Evolutionary conservation across 352 stramenopile species (phyloP).

Genomic region (Globisporangium cylindrosporum): DNA sequence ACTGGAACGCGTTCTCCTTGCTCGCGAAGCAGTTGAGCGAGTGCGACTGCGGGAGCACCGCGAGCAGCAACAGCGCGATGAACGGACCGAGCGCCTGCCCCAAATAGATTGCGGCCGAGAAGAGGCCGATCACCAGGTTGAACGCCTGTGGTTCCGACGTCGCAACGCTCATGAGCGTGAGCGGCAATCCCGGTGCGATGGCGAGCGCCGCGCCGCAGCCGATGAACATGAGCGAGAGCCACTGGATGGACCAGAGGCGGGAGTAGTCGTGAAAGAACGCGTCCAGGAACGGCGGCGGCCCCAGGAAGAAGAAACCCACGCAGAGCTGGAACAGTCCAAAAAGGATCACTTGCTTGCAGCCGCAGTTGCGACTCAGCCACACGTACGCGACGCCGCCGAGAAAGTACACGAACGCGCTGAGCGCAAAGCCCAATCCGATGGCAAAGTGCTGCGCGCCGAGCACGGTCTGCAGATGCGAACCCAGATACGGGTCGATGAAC

Average conservation of each 20-base stretch:
- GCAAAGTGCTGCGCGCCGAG: conserved; percentile 58
- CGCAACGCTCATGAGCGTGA: conserved; percentile 55
- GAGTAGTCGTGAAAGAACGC: conserved; percentile 33
- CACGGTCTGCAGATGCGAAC: conserved; percentile 53
- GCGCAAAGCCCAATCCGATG: conserved; percentile 58
- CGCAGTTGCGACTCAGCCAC: conserved; percentile 55
- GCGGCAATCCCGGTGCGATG: conserved; percentile 55
- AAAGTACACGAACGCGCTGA: conserved; percentile 72
- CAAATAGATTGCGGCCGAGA: conserved; percentile 66
- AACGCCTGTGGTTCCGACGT: conserved; percentile 34
- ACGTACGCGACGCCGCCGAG: conserved; percentile 50
- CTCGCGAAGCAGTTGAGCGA: conserved; percentile 41
- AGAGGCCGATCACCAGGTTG: conserved; percentile 67
- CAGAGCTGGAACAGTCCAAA: conserved; percentile 43
- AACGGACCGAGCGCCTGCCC: conserved; percentile 63
- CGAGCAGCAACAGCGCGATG: conserved; percentile 45
- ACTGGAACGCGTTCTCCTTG: conserved; percentile 15
- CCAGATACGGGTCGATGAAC: conserved; percentile 69
- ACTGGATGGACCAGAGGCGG: conserved; percentile 50
- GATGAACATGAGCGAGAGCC: conserved; percentile 47
- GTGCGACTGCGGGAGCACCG: conserved; percentile 39
- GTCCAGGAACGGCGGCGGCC: conserved; percentile 51
- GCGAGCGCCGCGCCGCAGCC: conserved; percentile 54
- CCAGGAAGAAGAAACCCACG: conserved; percentile 58
- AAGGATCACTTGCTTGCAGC: conserved; percentile 69